These are phyloP conservation scores for Sphagnum fallax DNA, from an alignment of 228 moss, liverwort and hornwort species.

Conservation along the genomic window DNA sequence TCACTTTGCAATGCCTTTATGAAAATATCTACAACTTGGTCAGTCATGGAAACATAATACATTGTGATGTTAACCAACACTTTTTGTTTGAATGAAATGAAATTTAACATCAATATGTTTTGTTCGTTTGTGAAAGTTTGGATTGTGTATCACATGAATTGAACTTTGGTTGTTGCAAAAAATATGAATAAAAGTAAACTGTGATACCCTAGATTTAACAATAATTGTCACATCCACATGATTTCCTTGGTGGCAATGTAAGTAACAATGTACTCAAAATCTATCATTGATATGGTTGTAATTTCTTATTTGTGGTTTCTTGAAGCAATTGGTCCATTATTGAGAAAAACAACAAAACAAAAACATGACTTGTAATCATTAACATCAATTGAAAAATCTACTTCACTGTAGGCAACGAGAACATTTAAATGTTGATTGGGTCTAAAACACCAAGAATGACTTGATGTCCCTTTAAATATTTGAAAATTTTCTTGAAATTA, in stretches of 20 bases:
- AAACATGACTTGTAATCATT: neutral
- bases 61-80: neutral
- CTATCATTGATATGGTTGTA: too few relatives aligned
- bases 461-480: too few relatives aligned
- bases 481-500: too few relatives aligned
- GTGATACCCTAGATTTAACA: rapidly evolving
- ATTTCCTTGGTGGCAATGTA: neutral
- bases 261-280: too few relatives aligned
- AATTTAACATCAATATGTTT: neutral
- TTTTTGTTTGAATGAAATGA: neutral
- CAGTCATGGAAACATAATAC: neutral
- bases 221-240: neutral
- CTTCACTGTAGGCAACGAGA: too few relatives aligned
- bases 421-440: too few relatives aligned
- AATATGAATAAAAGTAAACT: neutral
- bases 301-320: too few relatives aligned
- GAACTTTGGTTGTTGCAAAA: neutral
- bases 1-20: neutral
- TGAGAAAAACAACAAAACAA: neutral
- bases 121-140: neutral
- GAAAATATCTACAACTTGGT: neutral
- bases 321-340: neutral
- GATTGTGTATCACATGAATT: neutral
- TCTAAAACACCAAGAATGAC: too few relatives aligned
- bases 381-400: neutral